A percentile compares a stretch with the other conserved stretches of the same genome.
phyloP scores from a whole-genome alignment of 805 yeast species.

The Brettanomyces custersianus region DNA sequence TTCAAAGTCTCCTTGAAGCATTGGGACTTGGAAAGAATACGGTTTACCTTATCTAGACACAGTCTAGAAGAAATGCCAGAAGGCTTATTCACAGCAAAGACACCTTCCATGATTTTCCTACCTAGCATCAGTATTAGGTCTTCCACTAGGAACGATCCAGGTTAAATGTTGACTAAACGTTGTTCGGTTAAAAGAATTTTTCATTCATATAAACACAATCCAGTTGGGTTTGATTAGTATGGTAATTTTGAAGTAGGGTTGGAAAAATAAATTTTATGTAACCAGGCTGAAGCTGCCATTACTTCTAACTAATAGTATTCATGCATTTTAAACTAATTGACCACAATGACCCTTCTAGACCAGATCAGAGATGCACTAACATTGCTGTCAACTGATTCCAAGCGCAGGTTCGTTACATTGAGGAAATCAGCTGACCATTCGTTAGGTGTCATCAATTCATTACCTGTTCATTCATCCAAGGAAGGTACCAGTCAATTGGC shows the following conservation, averaged over 20 bases:
- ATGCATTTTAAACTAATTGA: neutral
- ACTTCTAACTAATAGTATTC: too few species aligned
- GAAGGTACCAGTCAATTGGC: neutral
- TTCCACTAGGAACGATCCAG: too few species aligned
- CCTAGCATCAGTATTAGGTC: too few species aligned
- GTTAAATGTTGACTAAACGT: too few species aligned
- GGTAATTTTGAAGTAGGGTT: too few species aligned
- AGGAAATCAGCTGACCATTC: conserved; percentile 48
- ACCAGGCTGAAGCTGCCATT: too few species aligned
- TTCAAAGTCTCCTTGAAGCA: conserved; percentile 48
- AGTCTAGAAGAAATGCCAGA: conserved; percentile 74
- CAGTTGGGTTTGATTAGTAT: too few species aligned
- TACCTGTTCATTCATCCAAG: conserved; percentile 1
- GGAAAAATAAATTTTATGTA: too few species aligned
- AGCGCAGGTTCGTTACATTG: conserved; percentile 62
- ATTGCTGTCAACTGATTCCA: conserved; percentile 56
- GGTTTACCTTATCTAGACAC: conserved; percentile 59
- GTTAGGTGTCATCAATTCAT: conserved; percentile 23
- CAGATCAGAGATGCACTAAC: conserved; percentile 51
- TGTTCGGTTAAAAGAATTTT: too few species aligned
- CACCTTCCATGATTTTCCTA: conserved; percentile 66
- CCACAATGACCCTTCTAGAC: conserved; percentile 33
- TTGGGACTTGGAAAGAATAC: conserved; percentile 48
- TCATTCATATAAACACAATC: too few species aligned
- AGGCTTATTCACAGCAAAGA: conserved; percentile 89